Evolutionary conservation across 2,329 filamentous ascomycete genomes (phyloP).

Genomic region (Colletotrichum karsti): DNA sequence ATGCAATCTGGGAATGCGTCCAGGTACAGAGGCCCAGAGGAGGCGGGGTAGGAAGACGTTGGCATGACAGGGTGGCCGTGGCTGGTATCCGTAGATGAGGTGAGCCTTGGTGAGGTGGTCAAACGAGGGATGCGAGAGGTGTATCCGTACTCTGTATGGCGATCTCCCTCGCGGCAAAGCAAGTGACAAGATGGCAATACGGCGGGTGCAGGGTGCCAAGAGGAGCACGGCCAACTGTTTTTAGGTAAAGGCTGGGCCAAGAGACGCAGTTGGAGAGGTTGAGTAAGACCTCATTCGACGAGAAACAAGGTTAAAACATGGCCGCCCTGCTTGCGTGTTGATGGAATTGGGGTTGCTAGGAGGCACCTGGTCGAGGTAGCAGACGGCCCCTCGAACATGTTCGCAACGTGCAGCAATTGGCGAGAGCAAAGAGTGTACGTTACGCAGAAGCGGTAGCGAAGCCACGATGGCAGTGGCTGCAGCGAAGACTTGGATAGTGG

Average conservation of each 20-base stretch:
- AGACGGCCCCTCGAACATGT: background rate
- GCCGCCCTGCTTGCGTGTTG: background rate
- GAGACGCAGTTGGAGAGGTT: background rate
- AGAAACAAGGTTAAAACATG: constrained; percentile 5
- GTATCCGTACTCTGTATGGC: background rate
- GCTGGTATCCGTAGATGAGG: no score
- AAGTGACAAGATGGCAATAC: constrained; percentile 16
- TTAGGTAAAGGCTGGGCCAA: constrained; percentile 6
- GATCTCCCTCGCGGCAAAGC: background rate
- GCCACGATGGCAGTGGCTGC: background rate
- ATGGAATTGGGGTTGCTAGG: background rate
- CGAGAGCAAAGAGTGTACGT: background rate
- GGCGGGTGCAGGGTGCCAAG: constrained; percentile 13
- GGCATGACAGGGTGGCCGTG: constrained; percentile 3
- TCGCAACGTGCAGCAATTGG: background rate
- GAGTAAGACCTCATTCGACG: background rate
- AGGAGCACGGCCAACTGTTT: constrained; percentile 6
- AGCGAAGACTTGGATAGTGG: background rate
- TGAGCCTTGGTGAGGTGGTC: background rate
- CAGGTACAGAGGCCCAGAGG: background rate
- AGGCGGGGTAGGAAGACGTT: constrained; percentile 1
- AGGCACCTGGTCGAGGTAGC: background rate
- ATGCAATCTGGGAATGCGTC: background rate
- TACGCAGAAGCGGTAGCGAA: background rate
- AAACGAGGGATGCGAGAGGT: background rate